A percentile compares a stretch with the other conserved stretches of the same genome.
Conservation (phyloP, 192 early-diverging fungal genomes). For the Coemansia umbellata region DNA sequence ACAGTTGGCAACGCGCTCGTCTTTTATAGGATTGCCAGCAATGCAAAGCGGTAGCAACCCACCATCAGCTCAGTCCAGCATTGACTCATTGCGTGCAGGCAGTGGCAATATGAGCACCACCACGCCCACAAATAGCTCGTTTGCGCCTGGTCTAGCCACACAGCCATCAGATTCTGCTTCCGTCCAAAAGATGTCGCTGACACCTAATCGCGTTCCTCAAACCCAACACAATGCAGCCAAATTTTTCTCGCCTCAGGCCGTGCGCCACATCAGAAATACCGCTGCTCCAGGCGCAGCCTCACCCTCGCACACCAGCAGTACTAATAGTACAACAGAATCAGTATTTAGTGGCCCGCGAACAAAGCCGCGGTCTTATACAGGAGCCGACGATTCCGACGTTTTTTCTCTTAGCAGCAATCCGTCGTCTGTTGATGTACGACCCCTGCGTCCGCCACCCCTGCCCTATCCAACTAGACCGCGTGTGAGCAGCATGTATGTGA, state of each 20-base stretch:
- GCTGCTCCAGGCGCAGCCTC: neutral
- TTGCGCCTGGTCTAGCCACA: too few relatives aligned
- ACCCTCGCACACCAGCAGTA: too few relatives aligned
- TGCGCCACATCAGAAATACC: neutral
- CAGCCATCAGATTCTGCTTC: too few relatives aligned
- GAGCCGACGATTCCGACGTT: slow-evolving; percentile 3
- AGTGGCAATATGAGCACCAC: too few relatives aligned
- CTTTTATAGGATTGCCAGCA: neutral
- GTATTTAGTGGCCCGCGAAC: slow-evolving; percentile 8
- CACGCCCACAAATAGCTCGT: too few relatives aligned
- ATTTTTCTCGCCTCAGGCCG: neutral
- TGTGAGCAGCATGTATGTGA: slow-evolving; percentile 33
- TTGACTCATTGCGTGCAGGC: slow-evolving; percentile 21
- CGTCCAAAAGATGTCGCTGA: neutral
- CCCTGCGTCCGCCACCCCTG: neutral
- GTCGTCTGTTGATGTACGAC: neutral
- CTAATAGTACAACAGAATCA: too few relatives aligned
- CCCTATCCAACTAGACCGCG: slow-evolving; percentile 14
- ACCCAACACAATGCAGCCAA: neutral
- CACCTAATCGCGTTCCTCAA: neutral
- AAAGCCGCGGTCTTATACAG: slow-evolving; percentile 35
- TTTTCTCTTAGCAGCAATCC: neutral
- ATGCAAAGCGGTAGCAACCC: neutral
- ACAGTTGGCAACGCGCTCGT: too few relatives aligned
- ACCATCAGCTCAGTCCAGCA: slow-evolving; percentile 17